Evolutionary conservation across 2,329 filamentous ascomycete species (phyloP).

Genomic region (Apiospora rasikravindrae): DNA sequence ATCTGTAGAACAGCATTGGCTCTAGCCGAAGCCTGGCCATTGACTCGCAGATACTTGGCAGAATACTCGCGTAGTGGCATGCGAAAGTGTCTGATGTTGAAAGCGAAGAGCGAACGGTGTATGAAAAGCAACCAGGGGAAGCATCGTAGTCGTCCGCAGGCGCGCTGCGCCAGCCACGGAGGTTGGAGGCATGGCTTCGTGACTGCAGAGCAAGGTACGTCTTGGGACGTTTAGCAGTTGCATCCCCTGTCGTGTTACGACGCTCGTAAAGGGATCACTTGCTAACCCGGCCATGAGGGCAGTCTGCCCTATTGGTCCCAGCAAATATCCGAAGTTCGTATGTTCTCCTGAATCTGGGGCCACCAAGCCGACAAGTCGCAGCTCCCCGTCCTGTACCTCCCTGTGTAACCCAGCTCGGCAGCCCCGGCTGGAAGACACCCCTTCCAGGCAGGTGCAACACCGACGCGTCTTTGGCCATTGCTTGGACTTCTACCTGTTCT

Average conservation of each 20-base stretch:
- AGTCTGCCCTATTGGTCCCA: not conserved
- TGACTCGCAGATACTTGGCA: not conserved
- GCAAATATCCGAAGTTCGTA: not conserved
- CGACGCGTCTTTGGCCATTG: not conserved
- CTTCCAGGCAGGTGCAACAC: not conserved
- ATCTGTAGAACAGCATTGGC: not conserved
- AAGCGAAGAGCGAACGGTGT: not conserved
- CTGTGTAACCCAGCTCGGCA: not conserved
- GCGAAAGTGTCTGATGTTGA: not conserved
- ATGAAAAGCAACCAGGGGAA: not conserved
- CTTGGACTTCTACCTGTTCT: constrained; percentile 1
- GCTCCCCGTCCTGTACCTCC: not conserved
- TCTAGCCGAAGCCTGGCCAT: not conserved
- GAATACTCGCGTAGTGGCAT: not conserved
- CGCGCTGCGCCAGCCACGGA: not conserved
- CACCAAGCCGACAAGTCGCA: not conserved
- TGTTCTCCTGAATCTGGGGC: not conserved
- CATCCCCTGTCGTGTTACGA: constrained; percentile 7
- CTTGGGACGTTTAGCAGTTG: not conserved
- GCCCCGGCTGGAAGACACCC: not conserved
- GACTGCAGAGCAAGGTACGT: not conserved
- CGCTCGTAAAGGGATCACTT: constrained; percentile 4
- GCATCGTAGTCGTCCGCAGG: not conserved
- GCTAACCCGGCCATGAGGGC: not conserved
- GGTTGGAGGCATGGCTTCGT: not conserved